Base-by-base conservation (phyloP, 192 early-diverging fungal species). In the Phycomyces blakesleeanus region DNA sequence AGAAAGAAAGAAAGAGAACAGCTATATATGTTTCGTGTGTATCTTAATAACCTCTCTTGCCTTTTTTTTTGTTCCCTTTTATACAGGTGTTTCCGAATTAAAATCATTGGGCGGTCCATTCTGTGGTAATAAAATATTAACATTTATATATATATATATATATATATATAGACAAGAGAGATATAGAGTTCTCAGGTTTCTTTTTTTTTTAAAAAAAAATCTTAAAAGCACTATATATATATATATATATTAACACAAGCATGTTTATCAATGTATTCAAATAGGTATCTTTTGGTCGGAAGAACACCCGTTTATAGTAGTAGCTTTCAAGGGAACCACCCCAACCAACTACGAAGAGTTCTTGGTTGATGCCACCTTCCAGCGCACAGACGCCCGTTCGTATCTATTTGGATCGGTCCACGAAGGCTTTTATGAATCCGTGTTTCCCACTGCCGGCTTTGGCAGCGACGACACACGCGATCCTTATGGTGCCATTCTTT, bases 321-420 rank as follows among this genome's bases (percentile, higher is more conserved):
- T 79, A 15, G 69, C 64, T 15, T 78, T 77, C 38, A 81, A 81
- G 51, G 82, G 82, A 22, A 81, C 82, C 0, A 81, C 79, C 5
- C 66, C 78, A 14, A 73, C 78, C 14, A 75, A 75, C 25, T 81
- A 79, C 56, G 76, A 71, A 20, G 79, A 83, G 25, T 79, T 77
- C 22, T 41, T 83, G 16, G 38, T 79, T 2, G 79, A 83, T 55
- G 63, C 62, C 12, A 70, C 67, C 0, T 57, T 83, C n/a, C 82
- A 83, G 59, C 76, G 79, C 16, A 66, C 70, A 3, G 69, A 83
- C 51, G 82, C 79, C 0, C 65, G 71, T 15, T 50, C 72, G n/a
- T 81, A 67, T 59, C 37, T 83, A 4, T 83, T 76, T 61, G 82
- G 82, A 11, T 67, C 76, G 21, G 76, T 74, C 10, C 82, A 83